Conservation (phyloP, 768 basidiomycete species). For the Mycena indigotica region DNA sequence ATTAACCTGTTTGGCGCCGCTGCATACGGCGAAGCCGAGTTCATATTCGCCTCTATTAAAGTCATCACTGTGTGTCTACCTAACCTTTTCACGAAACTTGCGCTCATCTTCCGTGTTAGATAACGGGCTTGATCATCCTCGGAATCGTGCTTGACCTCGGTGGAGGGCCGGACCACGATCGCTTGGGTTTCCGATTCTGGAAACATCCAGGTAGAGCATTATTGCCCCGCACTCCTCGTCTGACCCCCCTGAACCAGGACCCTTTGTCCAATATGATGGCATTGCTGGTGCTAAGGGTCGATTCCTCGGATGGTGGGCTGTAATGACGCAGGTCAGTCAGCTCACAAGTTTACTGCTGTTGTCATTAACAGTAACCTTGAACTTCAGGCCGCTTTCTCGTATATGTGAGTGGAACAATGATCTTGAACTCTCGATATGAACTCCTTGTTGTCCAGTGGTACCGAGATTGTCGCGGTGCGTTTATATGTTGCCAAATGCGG, state of each 20-base stretch:
- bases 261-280: constrained; percentile 71
- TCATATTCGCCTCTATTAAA: constrained; percentile 90
- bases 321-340: constrained; percentile 18
- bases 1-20: constrained; percentile 80
- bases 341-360: no score
- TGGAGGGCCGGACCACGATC: constrained; percentile 81
- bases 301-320: constrained; percentile 64
- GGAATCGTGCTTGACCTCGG: constrained; percentile 83
- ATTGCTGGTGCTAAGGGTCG: constrained; percentile 72
- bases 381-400: constrained; percentile 86
- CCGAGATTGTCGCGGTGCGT: constrained; percentile 86
- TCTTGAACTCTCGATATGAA: neutral
- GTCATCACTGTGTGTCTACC: constrained; percentile 56
- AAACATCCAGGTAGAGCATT: constrained; percentile 53
- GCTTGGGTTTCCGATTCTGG: constrained; percentile 69
- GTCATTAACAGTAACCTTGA: no score
- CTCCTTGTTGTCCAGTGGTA: constrained; percentile 63
- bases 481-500: neutral
- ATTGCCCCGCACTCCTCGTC: neutral
- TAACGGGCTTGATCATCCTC: constrained; percentile 70
- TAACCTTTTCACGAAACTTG: no score
- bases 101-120: constrained; percentile 26
- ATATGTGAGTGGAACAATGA: constrained; percentile 20
- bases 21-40: constrained; percentile 85
- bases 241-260: constrained; percentile 45